These are phyloP conservation scores for Metschnikowia lunata DNA, from an alignment of 805 yeast genomes.

Conservation along the genomic window DNA sequence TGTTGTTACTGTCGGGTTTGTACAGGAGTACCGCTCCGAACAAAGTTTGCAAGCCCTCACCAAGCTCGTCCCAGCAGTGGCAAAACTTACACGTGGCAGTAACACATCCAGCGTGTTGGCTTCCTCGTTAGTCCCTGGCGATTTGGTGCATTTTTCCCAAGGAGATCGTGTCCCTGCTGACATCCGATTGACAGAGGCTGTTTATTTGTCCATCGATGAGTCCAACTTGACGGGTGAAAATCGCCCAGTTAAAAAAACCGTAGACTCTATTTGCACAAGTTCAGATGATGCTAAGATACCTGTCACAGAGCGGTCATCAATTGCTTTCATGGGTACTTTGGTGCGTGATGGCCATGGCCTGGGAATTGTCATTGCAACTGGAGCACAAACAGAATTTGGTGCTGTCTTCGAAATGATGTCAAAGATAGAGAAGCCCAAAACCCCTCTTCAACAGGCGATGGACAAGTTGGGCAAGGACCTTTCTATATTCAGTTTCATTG, in stretches of 20 bases:
- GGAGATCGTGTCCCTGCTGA: constrained; percentile 99
- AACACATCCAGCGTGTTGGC: constrained; percentile 80
- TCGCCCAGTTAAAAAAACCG: constrained; percentile 70
- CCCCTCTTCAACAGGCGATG: constrained; percentile 95
- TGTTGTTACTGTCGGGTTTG: constrained; percentile 95
- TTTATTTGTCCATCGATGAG: constrained; percentile 84
- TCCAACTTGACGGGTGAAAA: constrained; percentile 95
- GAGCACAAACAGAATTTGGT: constrained; percentile 88
- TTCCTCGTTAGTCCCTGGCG: constrained; percentile 90
- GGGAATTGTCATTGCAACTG: constrained; percentile 91
- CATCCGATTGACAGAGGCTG: constrained; percentile 71
- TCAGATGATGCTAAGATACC: constrained; percentile 38
- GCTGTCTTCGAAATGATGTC: constrained; percentile 93
- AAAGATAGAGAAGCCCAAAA: constrained; percentile 92
- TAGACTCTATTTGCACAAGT: constrained; percentile 36
- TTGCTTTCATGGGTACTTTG: constrained; percentile 96
- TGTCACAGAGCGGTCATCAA: constrained; percentile 64
- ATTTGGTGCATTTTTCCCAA: constrained; percentile 78
- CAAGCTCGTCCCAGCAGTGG: constrained; percentile 93
- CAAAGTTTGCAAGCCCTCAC: constrained; percentile 90
- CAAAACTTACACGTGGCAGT: constrained; percentile 83
- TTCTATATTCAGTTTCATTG: constrained; percentile 75
- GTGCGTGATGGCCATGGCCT: constrained; percentile 94
- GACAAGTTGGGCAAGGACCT: constrained; percentile 91
- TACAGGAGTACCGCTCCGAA: constrained; percentile 94